Evolutionary conservation across 495 filamentous ascomycete species (phyloP).

Genomic region (Terfezia boudieri): DNA sequence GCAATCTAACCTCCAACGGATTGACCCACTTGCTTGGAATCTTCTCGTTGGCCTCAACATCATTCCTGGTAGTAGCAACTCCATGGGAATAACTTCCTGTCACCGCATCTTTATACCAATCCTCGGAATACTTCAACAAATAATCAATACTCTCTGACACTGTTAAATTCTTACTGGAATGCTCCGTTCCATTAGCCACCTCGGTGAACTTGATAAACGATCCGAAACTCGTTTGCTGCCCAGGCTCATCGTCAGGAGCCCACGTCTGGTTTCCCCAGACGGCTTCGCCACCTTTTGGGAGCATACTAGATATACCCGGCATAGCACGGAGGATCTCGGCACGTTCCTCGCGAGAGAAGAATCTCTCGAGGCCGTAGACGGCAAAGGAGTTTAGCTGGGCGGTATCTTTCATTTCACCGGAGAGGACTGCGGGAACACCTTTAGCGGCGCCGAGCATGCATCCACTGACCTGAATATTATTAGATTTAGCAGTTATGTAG

Average conservation of each 20-base stretch:
- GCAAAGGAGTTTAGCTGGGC: slow-evolving; percentile 95
- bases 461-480: slow-evolving; percentile 41
- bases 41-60: slow-evolving; percentile 72
- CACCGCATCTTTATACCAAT: slow-evolving; percentile 63
- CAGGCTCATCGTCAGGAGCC: slow-evolving; percentile 71
- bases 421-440: slow-evolving; percentile 72
- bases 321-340: slow-evolving; percentile 90
- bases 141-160: slow-evolving; percentile 53
- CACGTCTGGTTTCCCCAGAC: slow-evolving; percentile 82
- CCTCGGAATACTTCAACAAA: slow-evolving; percentile 50
- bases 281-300: slow-evolving; percentile 83
- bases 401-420: slow-evolving; percentile 95
- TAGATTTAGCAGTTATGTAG: neutral
- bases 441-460: slow-evolving; percentile 95
- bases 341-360: slow-evolving; percentile 69
- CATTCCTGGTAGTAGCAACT: slow-evolving; percentile 53
- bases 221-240: slow-evolving; percentile 49
- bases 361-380: slow-evolving; percentile 91
- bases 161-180: slow-evolving; percentile 50
- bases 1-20: slow-evolving; percentile 74
- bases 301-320: slow-evolving; percentile 90
- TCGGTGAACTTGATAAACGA: slow-evolving; percentile 71
- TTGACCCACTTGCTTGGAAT: slow-evolving; percentile 80
- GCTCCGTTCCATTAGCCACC: slow-evolving; percentile 30
- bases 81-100: slow-evolving; percentile 62